Evolutionary conservation across 2,329 filamentous ascomycete species (phyloP).

Genomic region (Aulographum hederae): DNA sequence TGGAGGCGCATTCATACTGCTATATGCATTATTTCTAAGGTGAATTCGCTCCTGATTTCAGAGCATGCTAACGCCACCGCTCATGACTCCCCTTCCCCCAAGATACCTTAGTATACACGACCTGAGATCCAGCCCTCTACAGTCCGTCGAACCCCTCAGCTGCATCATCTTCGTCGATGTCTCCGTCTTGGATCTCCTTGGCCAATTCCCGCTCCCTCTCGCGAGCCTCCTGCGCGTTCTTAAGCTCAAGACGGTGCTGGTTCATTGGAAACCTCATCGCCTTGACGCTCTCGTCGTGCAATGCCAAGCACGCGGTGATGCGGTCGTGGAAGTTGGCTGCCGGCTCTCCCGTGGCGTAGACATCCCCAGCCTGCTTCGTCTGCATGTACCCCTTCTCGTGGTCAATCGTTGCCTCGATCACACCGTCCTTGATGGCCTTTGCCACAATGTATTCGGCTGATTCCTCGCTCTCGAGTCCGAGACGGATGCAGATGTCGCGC

Average conservation of each 20-base stretch:
- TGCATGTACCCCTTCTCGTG: conserved; percentile 90
- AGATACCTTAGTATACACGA: no score
- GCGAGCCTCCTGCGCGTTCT: conserved; percentile 95
- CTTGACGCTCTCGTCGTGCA: conserved; percentile 98
- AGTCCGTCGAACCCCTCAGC: conserved; percentile 93
- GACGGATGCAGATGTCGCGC: conserved; percentile 87
- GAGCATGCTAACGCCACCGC: no score
- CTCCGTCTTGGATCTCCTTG: conserved; percentile 96
- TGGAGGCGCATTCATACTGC: no score
- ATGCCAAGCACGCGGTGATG: conserved; percentile 73
- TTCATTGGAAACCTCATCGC: conserved; percentile 99
- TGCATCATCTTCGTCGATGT: conserved; percentile 90
- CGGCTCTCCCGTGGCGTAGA: conserved; percentile 89
- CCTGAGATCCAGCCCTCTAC: conserved; percentile 42
- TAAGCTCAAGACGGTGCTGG: conserved; percentile 89
- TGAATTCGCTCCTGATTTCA: no score
- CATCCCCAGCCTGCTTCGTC: conserved; percentile 84
- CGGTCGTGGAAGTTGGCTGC: conserved; percentile 96
- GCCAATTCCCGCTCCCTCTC: conserved; percentile 93
- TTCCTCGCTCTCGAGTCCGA: conserved; percentile 88
- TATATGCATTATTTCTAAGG: no score
- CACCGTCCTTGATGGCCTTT: conserved; percentile 92
- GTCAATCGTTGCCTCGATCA: conserved; percentile 83
- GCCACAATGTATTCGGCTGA: conserved; percentile 98
- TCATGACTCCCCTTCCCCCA: no score